A percentile compares a stretch with the other conserved stretches of the same genome.
Evolutionary conservation across 1,284 basidiomycete species (phyloP).

Genomic region (Peniophora sp.): DNA sequence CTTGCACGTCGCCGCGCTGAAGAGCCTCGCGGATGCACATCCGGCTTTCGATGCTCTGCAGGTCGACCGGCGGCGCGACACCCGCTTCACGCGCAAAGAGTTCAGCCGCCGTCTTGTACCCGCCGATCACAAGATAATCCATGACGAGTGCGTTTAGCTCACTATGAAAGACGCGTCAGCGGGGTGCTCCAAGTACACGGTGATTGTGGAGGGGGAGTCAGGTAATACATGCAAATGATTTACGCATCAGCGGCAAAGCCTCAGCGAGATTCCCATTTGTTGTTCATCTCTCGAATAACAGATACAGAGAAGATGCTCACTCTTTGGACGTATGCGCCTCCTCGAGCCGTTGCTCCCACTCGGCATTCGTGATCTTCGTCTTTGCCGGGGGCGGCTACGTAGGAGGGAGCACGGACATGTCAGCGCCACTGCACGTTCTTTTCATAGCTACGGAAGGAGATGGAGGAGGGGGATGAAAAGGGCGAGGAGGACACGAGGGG

Average conservation of each 20-base stretch:
- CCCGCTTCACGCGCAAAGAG: constrained; percentile 88
- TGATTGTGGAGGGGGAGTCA: constrained; percentile 31
- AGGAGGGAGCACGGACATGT: constrained; percentile 7
- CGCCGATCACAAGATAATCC: constrained; percentile 97
- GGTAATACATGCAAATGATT: constrained; percentile 74
- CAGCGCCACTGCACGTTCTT: no score
- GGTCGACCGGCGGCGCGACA: constrained; percentile 71
- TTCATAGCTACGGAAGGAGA: neutral
- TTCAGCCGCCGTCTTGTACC: constrained; percentile 93
- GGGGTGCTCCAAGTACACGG: constrained; percentile 17
- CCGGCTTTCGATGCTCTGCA: constrained; percentile 87
- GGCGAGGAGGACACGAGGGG: constrained; percentile 21
- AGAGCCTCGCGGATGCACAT: constrained; percentile 93
- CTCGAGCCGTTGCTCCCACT: constrained; percentile 70
- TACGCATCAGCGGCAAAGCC: constrained; percentile 46
- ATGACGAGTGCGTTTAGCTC: constrained; percentile 95
- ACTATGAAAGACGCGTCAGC: constrained; percentile 37
- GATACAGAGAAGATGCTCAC: constrained; percentile 40
- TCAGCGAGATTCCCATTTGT: constrained; percentile 87
- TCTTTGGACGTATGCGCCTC: constrained; percentile 70
- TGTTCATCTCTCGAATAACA: constrained; percentile 43
- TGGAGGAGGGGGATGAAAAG: constrained; percentile 12
- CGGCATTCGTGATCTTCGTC: constrained; percentile 54
- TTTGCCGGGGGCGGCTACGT: constrained; percentile 31
- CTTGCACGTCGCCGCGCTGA: constrained; percentile 90